These are phyloP conservation scores for Aureobasidium sp. DNA, from an alignment of 2,329 filamentous ascomycete genomes.

Conservation along the genomic window DNA sequence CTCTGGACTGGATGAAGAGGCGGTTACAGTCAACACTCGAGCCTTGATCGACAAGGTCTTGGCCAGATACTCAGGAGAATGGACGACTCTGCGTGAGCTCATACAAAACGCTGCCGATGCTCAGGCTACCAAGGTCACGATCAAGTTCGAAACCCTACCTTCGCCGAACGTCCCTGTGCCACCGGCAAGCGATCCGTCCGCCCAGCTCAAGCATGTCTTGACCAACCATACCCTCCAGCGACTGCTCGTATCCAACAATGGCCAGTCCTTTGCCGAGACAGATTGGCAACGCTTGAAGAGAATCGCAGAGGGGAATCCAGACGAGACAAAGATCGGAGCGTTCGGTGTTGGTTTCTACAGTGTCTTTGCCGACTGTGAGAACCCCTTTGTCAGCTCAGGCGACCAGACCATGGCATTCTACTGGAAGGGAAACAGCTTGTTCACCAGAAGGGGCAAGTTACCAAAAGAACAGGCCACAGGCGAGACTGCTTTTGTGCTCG, in stretches of 20 bases:
- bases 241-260: conserved; percentile 88
- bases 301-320: conserved; percentile 97
- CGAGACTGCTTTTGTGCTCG: conserved; percentile 79
- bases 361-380: conserved; percentile 95
- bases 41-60: conserved; percentile 97
- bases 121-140: conserved; percentile 76
- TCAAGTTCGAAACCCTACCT: conserved; percentile 86
- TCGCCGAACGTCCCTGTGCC: conserved; percentile 68
- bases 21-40: conserved; percentile 93
- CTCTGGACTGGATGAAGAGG: conserved; percentile 84
- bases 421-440: conserved; percentile 97
- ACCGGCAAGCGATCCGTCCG: conserved; percentile 54
- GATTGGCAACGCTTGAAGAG: conserved; percentile 92
- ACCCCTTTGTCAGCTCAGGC: conserved; percentile 92
- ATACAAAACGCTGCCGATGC: conserved; percentile 99
- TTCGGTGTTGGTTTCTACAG: conserved; percentile 99
- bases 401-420: conserved; percentile 95
- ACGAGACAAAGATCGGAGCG: conserved; percentile 97
- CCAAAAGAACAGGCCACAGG: conserved; percentile 55
- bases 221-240: conserved; percentile 78
- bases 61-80: conserved; percentile 92
- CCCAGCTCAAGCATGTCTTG: conserved; percentile 72
- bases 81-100: conserved; percentile 77
- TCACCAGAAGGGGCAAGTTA: conserved; percentile 75
- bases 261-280: conserved; percentile 74